Conservation (phyloP, 1,139 yeast species). For the Kodamaea derodonti region DNA sequence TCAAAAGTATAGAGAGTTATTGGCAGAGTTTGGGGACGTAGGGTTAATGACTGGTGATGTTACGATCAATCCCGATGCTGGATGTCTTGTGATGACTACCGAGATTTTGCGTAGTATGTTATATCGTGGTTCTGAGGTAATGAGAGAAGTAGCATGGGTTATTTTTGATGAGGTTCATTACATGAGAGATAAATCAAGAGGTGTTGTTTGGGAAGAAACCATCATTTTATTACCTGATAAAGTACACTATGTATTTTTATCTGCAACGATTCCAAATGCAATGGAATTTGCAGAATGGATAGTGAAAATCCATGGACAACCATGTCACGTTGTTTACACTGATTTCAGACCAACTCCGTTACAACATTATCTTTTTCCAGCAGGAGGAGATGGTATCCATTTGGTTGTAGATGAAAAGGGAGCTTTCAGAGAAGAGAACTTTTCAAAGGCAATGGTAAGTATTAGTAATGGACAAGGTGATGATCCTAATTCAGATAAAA, state of each 20-base stretch:
- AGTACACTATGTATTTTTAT: conserved; percentile 79
- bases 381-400: conserved; percentile 96
- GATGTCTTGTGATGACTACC: conserved; percentile 96
- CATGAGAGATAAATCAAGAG: conserved; percentile 93
- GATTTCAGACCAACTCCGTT: conserved; percentile 98
- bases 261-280: conserved; percentile 98
- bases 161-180: conserved; percentile 95
- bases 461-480: conserved; percentile 81
- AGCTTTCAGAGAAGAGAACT: conserved; percentile 91
- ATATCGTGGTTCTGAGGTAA: conserved; percentile 89
- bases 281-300: conserved; percentile 99
- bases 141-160: conserved; percentile 97
- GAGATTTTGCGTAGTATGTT: conserved; percentile 92
- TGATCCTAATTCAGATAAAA: conserved; percentile 61
- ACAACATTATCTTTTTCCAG: conserved; percentile 95
- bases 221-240: conserved; percentile 93
- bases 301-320: conserved; percentile 89
- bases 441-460: conserved; percentile 97
- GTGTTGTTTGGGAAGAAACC: conserved; percentile 99
- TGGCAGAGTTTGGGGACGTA: conserved; percentile 91
- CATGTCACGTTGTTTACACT: conserved; percentile 97
- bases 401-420: conserved; percentile 97
- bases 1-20: conserved; percentile 90
- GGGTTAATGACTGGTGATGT: conserved; percentile 99
- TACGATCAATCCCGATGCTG: conserved; percentile 94